These are phyloP conservation scores for Colletotrichum cereale DNA, from an alignment of 2,329 filamentous ascomycete genomes.

Conservation along the genomic window DNA sequence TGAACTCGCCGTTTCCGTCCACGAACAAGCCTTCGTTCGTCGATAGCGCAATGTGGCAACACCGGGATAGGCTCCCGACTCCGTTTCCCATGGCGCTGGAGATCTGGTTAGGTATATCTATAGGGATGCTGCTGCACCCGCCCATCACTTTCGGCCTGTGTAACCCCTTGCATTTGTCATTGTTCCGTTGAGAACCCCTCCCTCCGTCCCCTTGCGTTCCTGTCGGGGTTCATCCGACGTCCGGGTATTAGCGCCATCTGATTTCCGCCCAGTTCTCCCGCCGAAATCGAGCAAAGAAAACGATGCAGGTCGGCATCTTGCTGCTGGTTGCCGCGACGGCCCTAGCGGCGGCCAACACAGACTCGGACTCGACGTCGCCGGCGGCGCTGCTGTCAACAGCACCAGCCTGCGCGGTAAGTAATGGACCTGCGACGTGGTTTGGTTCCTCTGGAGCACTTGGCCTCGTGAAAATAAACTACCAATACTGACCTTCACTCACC, in stretches of 20 bases:
- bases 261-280: not conserved
- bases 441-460: not conserved
- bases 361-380: slow-evolving; percentile 1
- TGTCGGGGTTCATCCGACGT: not conserved
- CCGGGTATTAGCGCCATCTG: too few relatives aligned
- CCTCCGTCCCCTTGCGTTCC: not conserved
- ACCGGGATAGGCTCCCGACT: not conserved
- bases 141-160: too few relatives aligned
- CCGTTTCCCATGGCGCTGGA: not conserved
- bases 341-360: not conserved
- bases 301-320: slow-evolving; percentile 7
- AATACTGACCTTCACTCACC: not conserved
- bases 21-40: not conserved
- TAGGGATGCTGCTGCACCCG: not conserved
- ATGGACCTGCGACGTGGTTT: not conserved
- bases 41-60: slow-evolving; percentile 13
- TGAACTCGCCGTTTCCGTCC: slow-evolving; percentile 16
- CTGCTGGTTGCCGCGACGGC: not conserved
- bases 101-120: slow-evolving; percentile 13
- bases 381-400: slow-evolving; percentile 9
- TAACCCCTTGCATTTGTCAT: not conserved
- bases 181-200: too few relatives aligned
- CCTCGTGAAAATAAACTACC: not conserved
- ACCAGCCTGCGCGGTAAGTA: slow-evolving; percentile 31
- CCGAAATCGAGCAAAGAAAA: not conserved